Conservation (phyloP, 495 filamentous ascomycete genomes). For the Filosporella fistucella region DNA sequence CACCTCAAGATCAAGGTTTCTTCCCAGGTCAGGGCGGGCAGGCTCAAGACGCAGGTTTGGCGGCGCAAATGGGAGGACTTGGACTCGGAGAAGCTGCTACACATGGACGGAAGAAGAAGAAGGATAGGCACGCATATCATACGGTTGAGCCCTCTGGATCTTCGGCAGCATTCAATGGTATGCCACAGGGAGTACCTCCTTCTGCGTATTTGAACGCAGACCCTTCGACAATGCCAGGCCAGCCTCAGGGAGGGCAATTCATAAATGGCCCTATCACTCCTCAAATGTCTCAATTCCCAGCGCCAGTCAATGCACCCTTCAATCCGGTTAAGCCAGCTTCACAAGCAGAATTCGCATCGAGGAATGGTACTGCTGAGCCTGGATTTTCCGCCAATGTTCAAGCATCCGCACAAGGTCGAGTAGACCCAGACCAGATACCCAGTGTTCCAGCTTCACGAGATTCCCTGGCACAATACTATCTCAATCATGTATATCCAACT, state of each 20-base stretch:
- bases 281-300: constrained; percentile 56
- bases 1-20: constrained; percentile 23
- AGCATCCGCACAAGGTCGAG: constrained; percentile 61
- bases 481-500: constrained; percentile 84
- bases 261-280: constrained; percentile 47
- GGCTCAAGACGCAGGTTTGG: constrained; percentile 52
- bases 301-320: constrained; percentile 53
- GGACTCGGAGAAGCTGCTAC: constrained; percentile 54
- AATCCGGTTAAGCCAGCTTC: constrained; percentile 48
- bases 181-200: constrained; percentile 50
- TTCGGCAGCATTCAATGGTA: constrained; percentile 61
- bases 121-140: constrained; percentile 91
- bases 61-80: constrained; percentile 84
- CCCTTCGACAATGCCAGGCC: constrained; percentile 35
- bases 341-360: constrained; percentile 53
- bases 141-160: constrained; percentile 66
- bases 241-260: constrained; percentile 33
- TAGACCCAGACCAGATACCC: constrained; percentile 91
- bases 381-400: constrained; percentile 28
- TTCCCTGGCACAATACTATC: constrained; percentile 73
- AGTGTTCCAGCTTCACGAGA: constrained; percentile 87
- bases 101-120: constrained; percentile 68
- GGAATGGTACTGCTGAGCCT: constrained; percentile 34
- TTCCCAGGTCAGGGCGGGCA: constrained; percentile 23
- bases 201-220: constrained; percentile 73